Percentiles rank a stretch among this genome's conserved stretches.
Conservation (phyloP, 164 flowering plant genomes). For the Vitis cinerea region DNA sequence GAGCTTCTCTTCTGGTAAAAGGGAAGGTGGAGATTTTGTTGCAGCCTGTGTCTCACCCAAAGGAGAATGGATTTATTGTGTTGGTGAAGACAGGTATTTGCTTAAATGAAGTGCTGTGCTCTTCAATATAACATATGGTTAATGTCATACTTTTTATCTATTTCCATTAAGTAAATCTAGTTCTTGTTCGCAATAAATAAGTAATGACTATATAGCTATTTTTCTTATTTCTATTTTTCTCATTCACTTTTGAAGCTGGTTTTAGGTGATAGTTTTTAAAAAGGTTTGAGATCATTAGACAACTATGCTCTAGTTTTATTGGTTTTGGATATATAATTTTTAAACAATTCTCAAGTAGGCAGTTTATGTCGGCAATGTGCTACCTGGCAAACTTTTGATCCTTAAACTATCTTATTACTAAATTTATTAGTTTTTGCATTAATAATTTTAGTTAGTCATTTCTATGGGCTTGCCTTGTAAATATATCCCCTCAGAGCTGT, state of each 20-base stretch:
- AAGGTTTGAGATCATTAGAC: background rate
- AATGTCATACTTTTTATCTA: background rate
- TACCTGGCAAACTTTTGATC: too few relatives aligned
- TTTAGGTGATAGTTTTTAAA: background rate
- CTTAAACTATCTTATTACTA: too few relatives aligned
- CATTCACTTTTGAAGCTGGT: background rate
- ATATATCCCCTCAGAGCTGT: too few relatives aligned
- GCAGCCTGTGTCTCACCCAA: conserved; percentile 97
- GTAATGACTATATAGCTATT: background rate
- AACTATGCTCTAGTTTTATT: too few relatives aligned
- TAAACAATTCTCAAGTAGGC: too few relatives aligned
- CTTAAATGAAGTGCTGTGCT: background rate
- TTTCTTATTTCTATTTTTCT: background rate
- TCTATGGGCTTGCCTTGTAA: too few relatives aligned
- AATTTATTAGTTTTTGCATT: too few relatives aligned
- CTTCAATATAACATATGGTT: background rate
- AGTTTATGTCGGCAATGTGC: too few relatives aligned
- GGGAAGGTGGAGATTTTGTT: conserved; percentile 98
- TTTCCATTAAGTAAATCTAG: background rate
- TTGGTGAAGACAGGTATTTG: conserved; percentile 90
- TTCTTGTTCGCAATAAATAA: background rate
- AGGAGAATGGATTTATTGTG: conserved; percentile 97
- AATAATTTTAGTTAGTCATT: too few relatives aligned
- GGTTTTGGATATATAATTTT: too few relatives aligned
- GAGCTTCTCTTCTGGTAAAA: conserved; percentile 99